These are phyloP conservation scores for Cutaneotrichosporon cavernicola DNA, from an alignment of 1,284 basidiomycete genomes.

Conservation along the genomic window DNA sequence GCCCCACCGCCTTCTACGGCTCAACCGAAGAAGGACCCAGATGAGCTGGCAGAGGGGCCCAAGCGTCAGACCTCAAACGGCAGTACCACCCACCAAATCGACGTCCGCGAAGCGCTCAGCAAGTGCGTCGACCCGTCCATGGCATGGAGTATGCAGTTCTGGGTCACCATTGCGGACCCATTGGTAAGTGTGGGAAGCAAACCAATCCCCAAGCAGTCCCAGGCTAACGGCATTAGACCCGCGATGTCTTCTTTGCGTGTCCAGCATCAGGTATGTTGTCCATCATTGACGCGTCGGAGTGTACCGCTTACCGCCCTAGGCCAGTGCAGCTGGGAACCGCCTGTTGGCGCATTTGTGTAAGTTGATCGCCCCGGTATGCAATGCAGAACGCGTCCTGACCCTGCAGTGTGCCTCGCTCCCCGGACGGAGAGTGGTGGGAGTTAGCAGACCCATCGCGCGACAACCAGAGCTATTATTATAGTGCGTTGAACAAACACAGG, in stretches of 20 bases:
- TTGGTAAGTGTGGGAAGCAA: conserved; percentile 26
- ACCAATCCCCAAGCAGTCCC: not conserved
- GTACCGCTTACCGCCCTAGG: conserved; percentile 56
- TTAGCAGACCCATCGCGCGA: conserved; percentile 73
- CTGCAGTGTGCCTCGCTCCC: conserved; percentile 70
- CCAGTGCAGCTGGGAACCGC: conserved; percentile 87
- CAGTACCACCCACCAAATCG: conserved; percentile 19
- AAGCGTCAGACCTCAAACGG: not conserved
- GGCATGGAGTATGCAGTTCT: conserved; percentile 50
- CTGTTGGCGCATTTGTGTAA: conserved; percentile 83
- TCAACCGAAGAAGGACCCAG: not conserved
- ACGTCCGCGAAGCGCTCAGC: conserved; percentile 39
- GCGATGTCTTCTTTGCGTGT: conserved; percentile 84
- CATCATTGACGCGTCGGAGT: not conserved
- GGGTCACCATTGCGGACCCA: conserved; percentile 53
- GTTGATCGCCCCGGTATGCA: conserved; percentile 35
- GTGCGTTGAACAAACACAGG: conserved; percentile 45
- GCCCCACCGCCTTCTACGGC: not conserved
- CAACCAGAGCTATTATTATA: conserved; percentile 86
- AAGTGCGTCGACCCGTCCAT: conserved; percentile 46
- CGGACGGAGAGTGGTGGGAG: conserved; percentile 94
- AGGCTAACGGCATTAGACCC: conserved; percentile 58
- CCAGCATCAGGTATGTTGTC: conserved; percentile 59
- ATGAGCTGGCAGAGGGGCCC: conserved; percentile 4
- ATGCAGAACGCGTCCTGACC: conserved; percentile 5